Conservation (phyloP, 2,329 filamentous ascomycete species). For the Metarhizium sp. region DNA sequence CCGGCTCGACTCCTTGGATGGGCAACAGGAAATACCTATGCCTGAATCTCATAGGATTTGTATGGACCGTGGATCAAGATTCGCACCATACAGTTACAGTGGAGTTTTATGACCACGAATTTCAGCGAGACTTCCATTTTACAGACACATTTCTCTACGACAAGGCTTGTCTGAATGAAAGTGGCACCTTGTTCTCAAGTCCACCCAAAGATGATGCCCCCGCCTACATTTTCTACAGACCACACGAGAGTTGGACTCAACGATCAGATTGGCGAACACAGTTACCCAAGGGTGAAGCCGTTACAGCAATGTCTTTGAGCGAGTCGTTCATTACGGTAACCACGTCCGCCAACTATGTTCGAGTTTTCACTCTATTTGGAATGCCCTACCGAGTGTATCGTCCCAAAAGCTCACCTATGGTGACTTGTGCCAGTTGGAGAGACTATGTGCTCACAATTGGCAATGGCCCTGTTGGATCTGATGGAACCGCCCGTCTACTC, state of each 20-base stretch:
- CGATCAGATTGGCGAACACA: conserved; percentile 83
- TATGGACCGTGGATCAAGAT: conserved; percentile 96
- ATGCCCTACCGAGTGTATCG: conserved; percentile 82
- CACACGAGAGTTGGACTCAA: conserved; percentile 93
- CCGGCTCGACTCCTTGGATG: conserved; percentile 90
- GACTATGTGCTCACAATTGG: conserved; percentile 96
- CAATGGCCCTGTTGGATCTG: conserved; percentile 74
- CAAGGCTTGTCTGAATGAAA: conserved; percentile 83
- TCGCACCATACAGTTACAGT: conserved; percentile 89
- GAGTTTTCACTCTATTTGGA: conserved; percentile 88
- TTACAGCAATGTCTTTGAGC: conserved; percentile 82
- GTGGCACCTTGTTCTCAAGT: conserved; percentile 78
- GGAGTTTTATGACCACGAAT: conserved; percentile 93
- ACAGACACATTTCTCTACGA: conserved; percentile 94
- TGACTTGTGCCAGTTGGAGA: conserved; percentile 88
- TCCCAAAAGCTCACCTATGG: conserved; percentile 81
- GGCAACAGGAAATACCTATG: conserved; percentile 90
- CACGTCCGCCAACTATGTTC: conserved; percentile 79
- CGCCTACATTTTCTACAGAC: conserved; percentile 87
- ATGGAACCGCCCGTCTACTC: conserved; percentile 67
- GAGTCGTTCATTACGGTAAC: conserved; percentile 86
- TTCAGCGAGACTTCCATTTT: conserved; percentile 91
- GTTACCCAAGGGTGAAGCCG: conserved; percentile 77
- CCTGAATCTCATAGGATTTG: conserved; percentile 85
- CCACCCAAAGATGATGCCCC: conserved; percentile 56